Evolutionary conservation across 257 asterid genomes (phyloP), one percentile per base, ranked within the genome.

Genomic region (Nicotiana noctiflora): DNA sequence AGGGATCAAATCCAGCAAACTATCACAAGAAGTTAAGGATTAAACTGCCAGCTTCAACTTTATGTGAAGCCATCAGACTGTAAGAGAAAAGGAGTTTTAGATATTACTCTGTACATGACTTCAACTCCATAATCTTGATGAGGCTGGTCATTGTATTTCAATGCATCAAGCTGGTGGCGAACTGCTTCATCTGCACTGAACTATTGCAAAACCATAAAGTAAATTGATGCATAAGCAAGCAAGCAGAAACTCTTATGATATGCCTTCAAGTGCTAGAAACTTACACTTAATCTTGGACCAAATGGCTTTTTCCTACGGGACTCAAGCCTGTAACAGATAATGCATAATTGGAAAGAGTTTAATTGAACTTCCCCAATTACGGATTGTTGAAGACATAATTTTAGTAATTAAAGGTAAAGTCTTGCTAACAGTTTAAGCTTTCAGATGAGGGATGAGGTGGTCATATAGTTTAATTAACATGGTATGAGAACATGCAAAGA

Each of bases 1-100:
- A 95, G 12, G 99, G 99, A 87, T 95, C 98, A 52, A 95, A 95
- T 76, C 98, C 99, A 37, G 97, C 98, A 91, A 95, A 93, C 98
- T 92, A 91, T 82, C 81, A 79, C 37, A 8, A 74, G 34, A 81
- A 46, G 55, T 40, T 65, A 29, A 37, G 66, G 29, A 78, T 78
- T 10, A 82, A 82, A 8, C 13, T 6, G 9, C 59, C 70, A 34
- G 23, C 79, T 13, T 18, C 53, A 66, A 53, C 76, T 40, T 40
- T 23, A 72, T 23, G 56, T 5, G 56, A 14, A 72, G 25, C 23
- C 14, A 46, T 49, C 60, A 14, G 10, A 72, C 60, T 14, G 14
- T 23, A 1, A 49, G 13, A 70, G 23, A 49, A 3, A 17, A 83
- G 68, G 34, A 49, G 81, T 79, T 79, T 78, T 23, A 72, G 25